phyloP scores from a whole-genome alignment of 208 protist species.

The Trypanosoma rangeli region DNA sequence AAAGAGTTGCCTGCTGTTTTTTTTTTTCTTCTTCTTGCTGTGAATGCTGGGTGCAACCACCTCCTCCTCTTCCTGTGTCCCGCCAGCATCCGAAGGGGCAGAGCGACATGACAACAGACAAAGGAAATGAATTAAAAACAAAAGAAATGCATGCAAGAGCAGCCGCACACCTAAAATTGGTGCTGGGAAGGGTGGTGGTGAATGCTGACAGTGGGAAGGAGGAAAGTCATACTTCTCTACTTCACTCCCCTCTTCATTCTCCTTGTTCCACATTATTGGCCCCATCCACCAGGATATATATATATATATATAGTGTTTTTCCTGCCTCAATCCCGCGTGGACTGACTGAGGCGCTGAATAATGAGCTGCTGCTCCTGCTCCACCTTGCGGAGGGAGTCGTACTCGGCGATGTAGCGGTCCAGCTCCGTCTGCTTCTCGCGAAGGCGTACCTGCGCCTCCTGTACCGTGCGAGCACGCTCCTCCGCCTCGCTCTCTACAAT shows the following conservation, averaged over 20 bases:
- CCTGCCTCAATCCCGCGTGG: conserved; percentile 37
- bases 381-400: conserved; percentile 80
- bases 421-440: conserved; percentile 89
- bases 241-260: conserved; percentile 17
- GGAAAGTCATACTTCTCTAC: not conserved
- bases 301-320: not conserved
- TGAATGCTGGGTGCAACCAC: too few relatives aligned
- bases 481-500: conserved; percentile 89
- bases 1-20: too few relatives aligned
- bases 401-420: conserved; percentile 88
- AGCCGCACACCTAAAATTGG: too few relatives aligned
- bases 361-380: conserved; percentile 81
- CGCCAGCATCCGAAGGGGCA: too few relatives aligned
- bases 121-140: too few relatives aligned
- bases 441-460: conserved; percentile 82
- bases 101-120: too few relatives aligned
- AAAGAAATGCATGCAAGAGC: too few relatives aligned
- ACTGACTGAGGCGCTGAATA: conserved; percentile 79
- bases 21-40: too few relatives aligned
- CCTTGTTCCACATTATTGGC: not conserved
- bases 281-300: not conserved
- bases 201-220: too few relatives aligned
- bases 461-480: conserved; percentile 67
- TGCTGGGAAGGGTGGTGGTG: too few relatives aligned
- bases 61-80: too few relatives aligned